phyloP scores from a whole-genome alignment of 2,329 filamentous ascomycete genomes.

The Penicillium sp. region DNA sequence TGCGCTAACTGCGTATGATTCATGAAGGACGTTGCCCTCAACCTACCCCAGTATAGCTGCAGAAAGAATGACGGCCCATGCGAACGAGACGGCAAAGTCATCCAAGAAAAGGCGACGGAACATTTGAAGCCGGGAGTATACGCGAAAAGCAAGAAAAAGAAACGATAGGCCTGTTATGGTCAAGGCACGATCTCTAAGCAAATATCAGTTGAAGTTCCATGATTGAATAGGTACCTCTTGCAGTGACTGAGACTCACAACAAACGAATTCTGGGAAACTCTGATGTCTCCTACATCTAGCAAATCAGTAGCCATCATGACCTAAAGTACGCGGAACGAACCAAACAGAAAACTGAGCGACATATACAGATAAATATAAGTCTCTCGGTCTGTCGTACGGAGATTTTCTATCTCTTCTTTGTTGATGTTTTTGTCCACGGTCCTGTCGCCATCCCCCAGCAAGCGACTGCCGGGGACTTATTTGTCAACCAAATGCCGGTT shows the following conservation, averaged over 20 bases:
- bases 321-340: neutral
- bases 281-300: neutral
- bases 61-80: slow-evolving; percentile 17
- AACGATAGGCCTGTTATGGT: slow-evolving; percentile 11
- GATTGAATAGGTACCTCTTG: neutral
- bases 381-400: neutral
- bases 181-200: slow-evolving; percentile 7
- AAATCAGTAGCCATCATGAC: neutral
- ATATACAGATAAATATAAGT: neutral
- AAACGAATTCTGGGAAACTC: slow-evolving; percentile 2
- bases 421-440: neutral
- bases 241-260: neutral
- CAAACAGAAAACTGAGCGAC: neutral
- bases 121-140: slow-evolving; percentile 7
- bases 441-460: neutral
- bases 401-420: neutral
- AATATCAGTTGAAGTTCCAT: neutral
- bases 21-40: slow-evolving; percentile 10
- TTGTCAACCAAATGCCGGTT: neutral
- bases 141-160: slow-evolving; percentile 10
- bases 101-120: slow-evolving; percentile 17
- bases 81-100: slow-evolving; percentile 12
- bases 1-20: slow-evolving; percentile 6
- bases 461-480: neutral
- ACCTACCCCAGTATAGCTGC: slow-evolving; percentile 18